phyloP scores from a whole-genome alignment of 495 filamentous ascomycete genomes.

The Amniculicola lignicola region DNA sequence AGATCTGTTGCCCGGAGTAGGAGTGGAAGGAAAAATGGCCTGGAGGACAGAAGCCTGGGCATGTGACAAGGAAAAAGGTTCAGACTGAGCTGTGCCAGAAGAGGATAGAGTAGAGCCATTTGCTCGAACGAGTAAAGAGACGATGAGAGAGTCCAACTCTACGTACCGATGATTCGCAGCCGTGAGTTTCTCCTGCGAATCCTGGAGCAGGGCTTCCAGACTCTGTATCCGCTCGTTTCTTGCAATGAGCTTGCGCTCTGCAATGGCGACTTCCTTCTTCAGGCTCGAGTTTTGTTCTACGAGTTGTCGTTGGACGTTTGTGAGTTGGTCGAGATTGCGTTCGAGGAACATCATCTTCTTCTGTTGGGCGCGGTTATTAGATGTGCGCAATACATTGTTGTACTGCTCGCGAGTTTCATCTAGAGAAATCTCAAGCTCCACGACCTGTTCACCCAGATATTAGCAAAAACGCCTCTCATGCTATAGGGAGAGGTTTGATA shows the following conservation, averaged over 20 bases:
- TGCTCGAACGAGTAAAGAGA: slow-evolving; percentile 16
- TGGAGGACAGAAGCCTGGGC: too few relatives aligned
- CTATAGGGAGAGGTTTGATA: background rate
- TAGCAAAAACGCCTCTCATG: slow-evolving; percentile 5
- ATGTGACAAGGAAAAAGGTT: background rate
- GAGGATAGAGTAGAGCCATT: background rate
- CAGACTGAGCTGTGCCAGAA: background rate
- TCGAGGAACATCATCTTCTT: slow-evolving; percentile 99
- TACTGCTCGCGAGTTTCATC: slow-evolving; percentile 98
- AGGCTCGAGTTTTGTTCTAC: slow-evolving; percentile 94
- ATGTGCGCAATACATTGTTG: slow-evolving; percentile 91
- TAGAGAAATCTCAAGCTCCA: slow-evolving; percentile 93
- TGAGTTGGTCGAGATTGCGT: slow-evolving; percentile 95
- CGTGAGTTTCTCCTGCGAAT: slow-evolving; percentile 95
- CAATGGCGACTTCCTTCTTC: slow-evolving; percentile 99
- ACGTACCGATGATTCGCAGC: slow-evolving; percentile 91
- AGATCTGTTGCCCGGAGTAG: too few relatives aligned
- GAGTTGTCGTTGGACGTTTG: slow-evolving; percentile 92
- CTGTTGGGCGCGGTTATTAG: slow-evolving; percentile 95
- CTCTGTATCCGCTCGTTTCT: slow-evolving; percentile 94
- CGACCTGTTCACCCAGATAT: slow-evolving; percentile 50
- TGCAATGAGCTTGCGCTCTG: slow-evolving; percentile 93
- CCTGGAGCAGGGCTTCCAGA: slow-evolving; percentile 85
- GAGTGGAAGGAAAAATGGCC: too few relatives aligned
- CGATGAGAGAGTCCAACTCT: slow-evolving; percentile 7